These are phyloP conservation scores for Trichoderma sp. DNA, from an alignment of 2,329 filamentous ascomycete species.

Conservation along the genomic window DNA sequence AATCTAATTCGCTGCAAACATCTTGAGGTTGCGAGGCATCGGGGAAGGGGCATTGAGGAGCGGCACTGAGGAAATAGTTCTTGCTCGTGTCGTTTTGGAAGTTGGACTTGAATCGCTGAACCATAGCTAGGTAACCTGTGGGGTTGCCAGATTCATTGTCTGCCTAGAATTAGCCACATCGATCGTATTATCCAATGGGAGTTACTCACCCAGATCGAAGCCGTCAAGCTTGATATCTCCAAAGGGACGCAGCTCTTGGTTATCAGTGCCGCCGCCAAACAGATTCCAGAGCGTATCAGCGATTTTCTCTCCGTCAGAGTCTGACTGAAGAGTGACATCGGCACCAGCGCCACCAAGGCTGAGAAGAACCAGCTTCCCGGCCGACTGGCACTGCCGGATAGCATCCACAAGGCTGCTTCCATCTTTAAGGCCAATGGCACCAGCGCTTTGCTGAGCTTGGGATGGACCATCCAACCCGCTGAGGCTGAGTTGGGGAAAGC, in stretches of 20 bases:
- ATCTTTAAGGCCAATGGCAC: constrained; percentile 29
- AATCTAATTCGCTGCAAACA: constrained; percentile 49
- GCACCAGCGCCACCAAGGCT: constrained; percentile 70
- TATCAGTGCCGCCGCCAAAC: constrained; percentile 55
- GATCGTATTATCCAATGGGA: neutral
- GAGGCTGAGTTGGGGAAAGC: neutral
- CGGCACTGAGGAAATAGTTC: constrained; percentile 26
- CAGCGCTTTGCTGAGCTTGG: constrained; percentile 26
- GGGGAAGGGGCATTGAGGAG: constrained; percentile 56
- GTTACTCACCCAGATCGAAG: constrained; percentile 58
- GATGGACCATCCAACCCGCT: constrained; percentile 14
- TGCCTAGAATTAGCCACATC: neutral
- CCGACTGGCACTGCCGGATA: constrained; percentile 59
- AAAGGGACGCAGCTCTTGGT: constrained; percentile 62
- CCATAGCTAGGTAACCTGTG: constrained; percentile 62
- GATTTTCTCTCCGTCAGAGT: constrained; percentile 50
- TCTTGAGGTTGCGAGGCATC: constrained; percentile 50
- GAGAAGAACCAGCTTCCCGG: constrained; percentile 68
- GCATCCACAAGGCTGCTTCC: constrained; percentile 26
- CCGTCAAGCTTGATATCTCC: constrained; percentile 67
- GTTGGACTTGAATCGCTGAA: constrained; percentile 52
- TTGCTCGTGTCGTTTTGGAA: constrained; percentile 39
- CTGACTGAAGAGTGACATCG: constrained; percentile 57
- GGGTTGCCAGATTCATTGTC: constrained; percentile 61
- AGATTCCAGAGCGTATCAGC: constrained; percentile 67